phyloP scores from a whole-genome alignment of 305 asterid species.

The Rubia tinctorum region DNA sequence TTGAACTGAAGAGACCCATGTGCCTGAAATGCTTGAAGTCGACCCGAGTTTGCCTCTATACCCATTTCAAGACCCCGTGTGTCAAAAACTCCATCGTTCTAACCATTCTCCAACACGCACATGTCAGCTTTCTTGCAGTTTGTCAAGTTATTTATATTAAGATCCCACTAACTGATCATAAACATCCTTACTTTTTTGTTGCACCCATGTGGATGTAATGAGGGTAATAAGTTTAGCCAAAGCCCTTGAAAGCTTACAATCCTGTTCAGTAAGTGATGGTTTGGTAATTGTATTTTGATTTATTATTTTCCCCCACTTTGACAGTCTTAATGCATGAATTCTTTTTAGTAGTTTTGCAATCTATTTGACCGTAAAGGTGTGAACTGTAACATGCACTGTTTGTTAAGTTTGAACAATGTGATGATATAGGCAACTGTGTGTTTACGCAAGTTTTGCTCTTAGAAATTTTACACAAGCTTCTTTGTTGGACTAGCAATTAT shows the following conservation, averaged over 20 bases:
- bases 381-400: background rate
- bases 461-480: background rate
- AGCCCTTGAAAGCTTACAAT: background rate
- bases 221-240: background rate
- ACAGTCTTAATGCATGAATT: no score
- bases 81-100: conserved; percentile 56
- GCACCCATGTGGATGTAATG: background rate
- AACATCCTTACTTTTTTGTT: background rate
- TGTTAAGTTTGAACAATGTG: background rate
- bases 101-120: conserved; percentile 72
- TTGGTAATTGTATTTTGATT: conserved; percentile 5
- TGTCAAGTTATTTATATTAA: background rate
- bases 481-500: background rate
- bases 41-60: conserved; percentile 58
- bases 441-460: background rate
- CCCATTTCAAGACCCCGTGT: conserved; percentile 45
- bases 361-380: background rate
- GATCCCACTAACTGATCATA: background rate
- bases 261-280: conserved; percentile 7
- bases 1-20: conserved; percentile 55
- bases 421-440: background rate
- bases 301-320: background rate
- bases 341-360: background rate
- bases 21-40: conserved; percentile 76
- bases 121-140: no score